These are phyloP conservation scores for Aegilops sharonensis DNA, from an alignment of 176 grass and related monocot species.

Conservation along the genomic window DNA sequence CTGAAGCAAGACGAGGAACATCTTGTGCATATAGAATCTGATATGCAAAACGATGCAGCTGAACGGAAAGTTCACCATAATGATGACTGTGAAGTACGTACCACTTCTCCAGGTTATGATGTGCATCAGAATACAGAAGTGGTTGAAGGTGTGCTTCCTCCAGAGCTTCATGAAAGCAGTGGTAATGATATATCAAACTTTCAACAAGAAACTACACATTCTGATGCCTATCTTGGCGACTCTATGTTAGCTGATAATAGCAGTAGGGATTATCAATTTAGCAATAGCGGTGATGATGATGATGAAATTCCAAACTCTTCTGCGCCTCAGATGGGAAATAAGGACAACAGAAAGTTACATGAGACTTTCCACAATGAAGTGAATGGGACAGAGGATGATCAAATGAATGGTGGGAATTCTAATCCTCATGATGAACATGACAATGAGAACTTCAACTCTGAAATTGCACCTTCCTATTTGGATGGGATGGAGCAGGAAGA, in stretches of 20 bases:
- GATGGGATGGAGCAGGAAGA: conserved; percentile 31
- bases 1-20: conserved; percentile 40
- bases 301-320: conserved; percentile 40
- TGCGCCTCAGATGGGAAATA: conserved; percentile 32
- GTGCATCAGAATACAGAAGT: conserved; percentile 36
- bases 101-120: conserved; percentile 27
- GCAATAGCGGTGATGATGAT: conserved; percentile 40
- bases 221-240: conserved; percentile 46
- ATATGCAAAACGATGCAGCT: conserved; percentile 34
- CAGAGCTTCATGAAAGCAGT: conserved; percentile 40
- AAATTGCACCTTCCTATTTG: conserved; percentile 34
- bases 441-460: conserved; percentile 43
- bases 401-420: conserved; percentile 44
- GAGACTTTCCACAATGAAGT: conserved; percentile 38
- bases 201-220: conserved; percentile 42
- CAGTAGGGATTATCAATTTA: conserved; percentile 41
- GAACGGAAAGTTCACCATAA: conserved; percentile 34
- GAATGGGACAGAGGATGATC: conserved; percentile 39
- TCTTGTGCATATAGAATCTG: conserved; percentile 26
- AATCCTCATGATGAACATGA: conserved; percentile 25
- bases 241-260: conserved; percentile 53
- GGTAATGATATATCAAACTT: conserved; percentile 44
- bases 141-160: conserved; percentile 16
- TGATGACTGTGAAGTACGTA: conserved; percentile 36
- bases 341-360: conserved; percentile 12